Conservation (phyloP, 23 red algal species). For the Gracilaria domingensis region DNA sequence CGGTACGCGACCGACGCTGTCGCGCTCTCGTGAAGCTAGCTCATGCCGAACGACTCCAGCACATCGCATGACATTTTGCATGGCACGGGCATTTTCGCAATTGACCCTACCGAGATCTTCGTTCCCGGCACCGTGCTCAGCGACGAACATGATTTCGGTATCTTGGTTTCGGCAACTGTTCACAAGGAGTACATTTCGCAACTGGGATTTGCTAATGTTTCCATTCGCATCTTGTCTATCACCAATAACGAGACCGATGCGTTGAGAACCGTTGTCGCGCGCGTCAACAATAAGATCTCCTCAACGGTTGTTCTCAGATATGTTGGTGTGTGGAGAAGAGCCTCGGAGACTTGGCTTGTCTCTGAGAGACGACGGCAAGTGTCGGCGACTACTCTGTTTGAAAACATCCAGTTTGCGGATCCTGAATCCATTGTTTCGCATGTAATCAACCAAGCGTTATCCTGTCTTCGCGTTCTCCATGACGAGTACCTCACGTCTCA, state of each 20-base stretch:
- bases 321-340: slow-evolving; percentile 40
- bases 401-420: slow-evolving; percentile 18
- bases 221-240: slow-evolving; percentile 56
- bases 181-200: neutral
- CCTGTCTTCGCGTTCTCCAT: slow-evolving; percentile 13
- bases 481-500: slow-evolving; percentile 8
- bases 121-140: slow-evolving; percentile 22
- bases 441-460: slow-evolving; percentile 2
- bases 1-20: too few species aligned
- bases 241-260: neutral
- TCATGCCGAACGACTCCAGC: neutral
- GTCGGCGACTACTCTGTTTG: slow-evolving; percentile 20
- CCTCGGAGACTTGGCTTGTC: slow-evolving; percentile 57
- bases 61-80: neutral
- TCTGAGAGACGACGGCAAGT: slow-evolving; percentile 35
- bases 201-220: slow-evolving; percentile 28
- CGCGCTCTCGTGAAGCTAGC: neutral
- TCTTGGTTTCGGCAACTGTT: slow-evolving; percentile 41
- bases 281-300: neutral
- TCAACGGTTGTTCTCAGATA: slow-evolving; percentile 2
- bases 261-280: neutral
- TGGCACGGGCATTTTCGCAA: neutral
- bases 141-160: slow-evolving; percentile 59
- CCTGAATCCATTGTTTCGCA: slow-evolving; percentile 41
- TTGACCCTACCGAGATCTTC: slow-evolving; percentile 38